Percentiles rank a stretch among this genome's conserved stretches.
Evolutionary conservation across 2,329 filamentous ascomycete genomes (phyloP).

Genomic region (Colletotrichum brevisporum): DNA sequence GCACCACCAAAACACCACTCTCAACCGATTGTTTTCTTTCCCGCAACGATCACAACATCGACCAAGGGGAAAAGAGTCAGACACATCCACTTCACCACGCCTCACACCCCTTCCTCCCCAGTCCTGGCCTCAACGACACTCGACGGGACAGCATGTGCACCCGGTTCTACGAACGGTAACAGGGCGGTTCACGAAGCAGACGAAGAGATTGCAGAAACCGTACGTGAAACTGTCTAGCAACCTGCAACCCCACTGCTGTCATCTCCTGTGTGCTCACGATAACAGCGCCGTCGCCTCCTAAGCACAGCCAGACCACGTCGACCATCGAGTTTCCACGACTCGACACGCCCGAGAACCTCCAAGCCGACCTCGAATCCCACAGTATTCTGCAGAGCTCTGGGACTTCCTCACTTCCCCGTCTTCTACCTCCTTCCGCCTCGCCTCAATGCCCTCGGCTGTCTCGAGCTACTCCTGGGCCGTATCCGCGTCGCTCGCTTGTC

Average conservation of each 20-base stretch:
- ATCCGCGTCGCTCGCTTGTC: constrained; percentile 8
- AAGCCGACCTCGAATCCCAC: constrained; percentile 1
- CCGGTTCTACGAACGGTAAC: background rate
- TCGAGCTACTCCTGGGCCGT: background rate
- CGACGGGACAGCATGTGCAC: background rate
- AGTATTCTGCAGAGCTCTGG: background rate
- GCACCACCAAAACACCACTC: background rate
- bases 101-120: too few species aligned
- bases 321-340: background rate
- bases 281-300: background rate
- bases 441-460: constrained; percentile 1
- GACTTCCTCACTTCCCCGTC: background rate
- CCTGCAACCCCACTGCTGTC: background rate
- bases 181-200: background rate
- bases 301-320: background rate
- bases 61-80: background rate
- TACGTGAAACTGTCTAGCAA: background rate
- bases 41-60: background rate
- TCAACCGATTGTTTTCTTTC: background rate
- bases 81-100: too few species aligned
- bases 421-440: background rate
- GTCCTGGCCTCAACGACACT: background rate
- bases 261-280: background rate
- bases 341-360: constrained; percentile 5
- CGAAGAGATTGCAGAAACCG: background rate